Conservation (phyloP, 2,329 filamentous ascomycete genomes). For the Pseudogymnoascus pannorum region DNA sequence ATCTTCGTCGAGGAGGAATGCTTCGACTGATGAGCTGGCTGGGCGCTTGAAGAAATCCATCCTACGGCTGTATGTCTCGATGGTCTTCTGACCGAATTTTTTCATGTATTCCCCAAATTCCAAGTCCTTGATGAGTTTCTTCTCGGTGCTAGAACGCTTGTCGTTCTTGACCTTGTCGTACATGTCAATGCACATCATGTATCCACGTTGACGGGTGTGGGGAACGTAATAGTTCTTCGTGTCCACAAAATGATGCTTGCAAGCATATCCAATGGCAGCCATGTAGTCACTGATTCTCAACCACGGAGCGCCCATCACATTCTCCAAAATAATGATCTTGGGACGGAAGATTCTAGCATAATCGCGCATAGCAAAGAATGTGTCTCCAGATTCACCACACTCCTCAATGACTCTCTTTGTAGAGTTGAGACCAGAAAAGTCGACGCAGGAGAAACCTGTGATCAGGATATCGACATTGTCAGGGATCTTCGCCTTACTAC, state of each 20-base stretch:
- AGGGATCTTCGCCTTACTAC: conserved; percentile 50
- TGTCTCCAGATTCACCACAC: conserved; percentile 57
- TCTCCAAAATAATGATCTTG: conserved; percentile 63
- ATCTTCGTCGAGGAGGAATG: conserved; percentile 54
- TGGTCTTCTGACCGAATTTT: not conserved
- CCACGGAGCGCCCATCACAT: conserved; percentile 59
- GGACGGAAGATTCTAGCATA: conserved; percentile 52
- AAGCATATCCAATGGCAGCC: conserved; percentile 45
- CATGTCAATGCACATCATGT: conserved; percentile 49
- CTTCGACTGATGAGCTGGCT: conserved; percentile 54
- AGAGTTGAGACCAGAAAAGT: conserved; percentile 62
- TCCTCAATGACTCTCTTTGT: conserved; percentile 42
- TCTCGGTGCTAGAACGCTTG: conserved; percentile 30
- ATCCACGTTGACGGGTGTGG: conserved; percentile 57
- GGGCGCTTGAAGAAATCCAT: conserved; percentile 33
- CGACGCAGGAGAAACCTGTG: conserved; percentile 68
- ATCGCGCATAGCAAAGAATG: conserved; percentile 52
- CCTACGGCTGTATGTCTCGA: conserved; percentile 4
- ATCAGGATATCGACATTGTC: conserved; percentile 55
- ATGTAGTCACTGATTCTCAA: conserved; percentile 18
- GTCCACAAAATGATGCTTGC: conserved; percentile 45
- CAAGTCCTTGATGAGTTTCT: conserved; percentile 37
- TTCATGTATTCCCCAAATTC: conserved; percentile 8
- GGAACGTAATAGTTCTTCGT: conserved; percentile 68
- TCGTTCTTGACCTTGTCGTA: conserved; percentile 26